These are phyloP conservation scores for Ustilago bromivora DNA, from an alignment of 1,284 basidiomycete genomes.

Conservation along the genomic window DNA sequence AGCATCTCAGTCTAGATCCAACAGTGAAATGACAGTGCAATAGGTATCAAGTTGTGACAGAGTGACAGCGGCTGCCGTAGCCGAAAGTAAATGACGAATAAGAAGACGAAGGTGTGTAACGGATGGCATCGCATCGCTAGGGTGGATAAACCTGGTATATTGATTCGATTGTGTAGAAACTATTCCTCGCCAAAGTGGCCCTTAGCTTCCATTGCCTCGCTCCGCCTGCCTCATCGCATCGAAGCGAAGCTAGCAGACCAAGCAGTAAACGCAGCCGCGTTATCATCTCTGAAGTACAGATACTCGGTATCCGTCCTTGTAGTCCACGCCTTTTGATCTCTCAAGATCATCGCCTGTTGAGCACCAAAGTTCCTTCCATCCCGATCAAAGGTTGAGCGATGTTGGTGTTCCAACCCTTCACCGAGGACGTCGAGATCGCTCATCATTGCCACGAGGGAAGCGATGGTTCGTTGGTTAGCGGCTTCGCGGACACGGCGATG, in stretches of 20 bases:
- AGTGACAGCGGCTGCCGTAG: not conserved
- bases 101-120: not conserved
- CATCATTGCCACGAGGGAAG: conserved; percentile 62
- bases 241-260: conserved; percentile 48
- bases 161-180: not conserved
- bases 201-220: not conserved
- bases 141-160: conserved; percentile 14
- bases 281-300: conserved; percentile 58
- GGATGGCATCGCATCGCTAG: not conserved
- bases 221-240: conserved; percentile 20
- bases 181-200: not conserved
- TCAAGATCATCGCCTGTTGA: conserved; percentile 65
- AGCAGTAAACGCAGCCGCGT: conserved; percentile 58
- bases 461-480: conserved; percentile 51
- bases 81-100: not conserved
- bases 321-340: conserved; percentile 66
- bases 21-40: not conserved
- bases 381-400: conserved; percentile 56
- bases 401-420: conserved; percentile 57
- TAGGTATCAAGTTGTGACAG: not conserved
- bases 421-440: conserved; percentile 59
- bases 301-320: conserved; percentile 58
- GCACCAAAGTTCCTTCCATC: conserved; percentile 63
- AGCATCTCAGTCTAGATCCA: not conserved
- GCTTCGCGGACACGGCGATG: conserved; percentile 52